Evolutionary conservation across 495 filamentous ascomycete genomes (phyloP), one percentile per base, ranked within the genome.

Genomic region (Penicillium atrosanguineum): DNA sequence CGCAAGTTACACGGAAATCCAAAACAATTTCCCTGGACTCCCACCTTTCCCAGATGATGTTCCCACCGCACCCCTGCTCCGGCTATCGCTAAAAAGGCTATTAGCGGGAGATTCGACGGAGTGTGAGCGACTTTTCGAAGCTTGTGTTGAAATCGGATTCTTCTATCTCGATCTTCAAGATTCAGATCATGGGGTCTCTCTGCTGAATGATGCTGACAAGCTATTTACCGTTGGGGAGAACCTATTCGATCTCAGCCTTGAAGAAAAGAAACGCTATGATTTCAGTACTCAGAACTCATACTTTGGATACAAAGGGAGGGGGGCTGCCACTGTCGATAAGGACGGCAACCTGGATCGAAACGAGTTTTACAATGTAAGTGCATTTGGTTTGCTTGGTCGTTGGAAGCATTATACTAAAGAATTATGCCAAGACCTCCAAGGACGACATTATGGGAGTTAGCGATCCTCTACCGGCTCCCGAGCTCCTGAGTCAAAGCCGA

Each of bases 341-440:
- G 50, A 72, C 16, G 84, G 83, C 6, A 83, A 74, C 6, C 62
- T 65, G 26, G 82, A 84, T 48, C 69, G 76, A 39, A 83, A 83
- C 61, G 83, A 87, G 62, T 84, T 84, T 58, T 86, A 85, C 57
- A 86, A 86, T 66, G 78, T 87, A 36, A 25, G 67, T 61, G 4
- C 9, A 31, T 39, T 18, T 20, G 6, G 7, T 12, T 15, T 14
- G 31, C 31, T 8, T 34, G 31, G 31, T 14, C 31, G 9, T 4
- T 4, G 31, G 9, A 14, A 34, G 12, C 1, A 14, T 3, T 3
- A 34, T 1, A 20, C 4, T 14, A 25, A n/a, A 43, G 53, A 34
- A 28, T 6, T 34, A n/a, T 25, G 37, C 9, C 26, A 11, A 76
- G 73, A 65, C 72, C 6, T 72, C 74, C 12, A 82, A 82, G 65